These are phyloP conservation scores for Dispira parvispora DNA, from an alignment of 192 early-diverging fungal species.

Conservation along the genomic window DNA sequence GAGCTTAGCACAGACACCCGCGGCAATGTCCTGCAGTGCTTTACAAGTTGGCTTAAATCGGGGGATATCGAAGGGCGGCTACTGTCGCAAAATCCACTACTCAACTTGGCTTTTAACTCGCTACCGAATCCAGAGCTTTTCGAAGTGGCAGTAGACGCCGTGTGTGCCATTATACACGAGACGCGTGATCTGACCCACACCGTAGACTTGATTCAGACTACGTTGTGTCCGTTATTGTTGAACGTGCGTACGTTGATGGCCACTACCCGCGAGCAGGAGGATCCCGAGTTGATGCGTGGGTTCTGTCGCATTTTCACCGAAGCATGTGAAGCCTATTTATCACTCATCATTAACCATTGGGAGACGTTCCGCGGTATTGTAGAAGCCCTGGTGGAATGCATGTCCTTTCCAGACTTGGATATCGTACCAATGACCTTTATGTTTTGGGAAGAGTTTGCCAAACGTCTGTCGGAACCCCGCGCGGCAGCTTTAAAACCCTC, in stretches of 20 bases:
- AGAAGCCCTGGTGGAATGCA: conserved; percentile 67
- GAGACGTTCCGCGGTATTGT: conserved; percentile 57
- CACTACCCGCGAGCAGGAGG: conserved; percentile 40
- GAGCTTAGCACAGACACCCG: conserved; percentile 39
- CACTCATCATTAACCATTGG: conserved; percentile 48
- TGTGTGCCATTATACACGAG: conserved; percentile 64
- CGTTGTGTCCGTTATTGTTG: conserved; percentile 31
- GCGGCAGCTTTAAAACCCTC: conserved; percentile 28
- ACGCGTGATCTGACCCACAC: conserved; percentile 34
- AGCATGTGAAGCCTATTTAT: conserved; percentile 76
- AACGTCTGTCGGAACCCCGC: conserved; percentile 31
- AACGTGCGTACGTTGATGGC: conserved; percentile 21
- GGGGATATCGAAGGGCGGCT: conserved; percentile 54
- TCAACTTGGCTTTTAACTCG: conserved; percentile 54
- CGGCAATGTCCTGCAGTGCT: conserved; percentile 45
- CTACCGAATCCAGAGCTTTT: conserved; percentile 53
- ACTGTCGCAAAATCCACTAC: conserved; percentile 44
- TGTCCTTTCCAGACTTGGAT: conserved; percentile 61
- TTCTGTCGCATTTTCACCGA: conserved; percentile 77
- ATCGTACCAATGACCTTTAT: conserved; percentile 79
- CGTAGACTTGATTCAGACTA: conserved; percentile 40
- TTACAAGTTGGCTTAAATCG: conserved; percentile 69
- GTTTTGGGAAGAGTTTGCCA: conserved; percentile 74
- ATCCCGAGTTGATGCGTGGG: conserved; percentile 62
- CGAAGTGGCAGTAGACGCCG: conserved; percentile 70